Conservation (phyloP, 306 rosid genomes). For the Pyrus pyrifolia region DNA sequence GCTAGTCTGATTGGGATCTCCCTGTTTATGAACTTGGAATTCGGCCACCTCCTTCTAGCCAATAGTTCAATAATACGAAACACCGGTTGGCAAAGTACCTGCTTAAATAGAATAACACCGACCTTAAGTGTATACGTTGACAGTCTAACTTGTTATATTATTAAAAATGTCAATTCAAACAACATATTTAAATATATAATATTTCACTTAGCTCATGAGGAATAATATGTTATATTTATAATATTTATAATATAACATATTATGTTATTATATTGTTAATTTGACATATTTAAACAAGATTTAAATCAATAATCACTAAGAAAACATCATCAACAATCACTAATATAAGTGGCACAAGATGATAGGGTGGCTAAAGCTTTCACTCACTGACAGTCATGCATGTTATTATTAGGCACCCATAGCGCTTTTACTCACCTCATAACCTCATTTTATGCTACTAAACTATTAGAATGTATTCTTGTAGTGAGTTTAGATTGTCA, state of each 20-base stretch:
- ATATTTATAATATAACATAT: no score
- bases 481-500: neutral
- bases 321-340: neutral
- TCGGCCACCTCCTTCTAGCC: conserved; percentile 37
- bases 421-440: no score
- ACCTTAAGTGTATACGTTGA: neutral
- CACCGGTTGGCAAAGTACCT: conserved; percentile 45
- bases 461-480: no score
- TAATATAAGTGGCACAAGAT: no score
- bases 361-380: no score
- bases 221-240: no score
- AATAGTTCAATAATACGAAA: conserved; percentile 33
- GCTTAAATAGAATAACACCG: neutral
- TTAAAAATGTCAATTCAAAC: no score
- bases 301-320: neutral
- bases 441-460: no score
- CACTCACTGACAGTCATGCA: no score
- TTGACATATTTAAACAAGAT: neutral
- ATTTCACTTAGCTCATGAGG: no score
- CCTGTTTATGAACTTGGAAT: conserved; percentile 28
- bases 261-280: neutral
- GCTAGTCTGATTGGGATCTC: conserved; percentile 24
- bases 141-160: neutral
- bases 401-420: no score
- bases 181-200: no score